Evolutionary conservation across 768 basidiomycete species (phyloP).

Genomic region (Termitomyces sp.): DNA sequence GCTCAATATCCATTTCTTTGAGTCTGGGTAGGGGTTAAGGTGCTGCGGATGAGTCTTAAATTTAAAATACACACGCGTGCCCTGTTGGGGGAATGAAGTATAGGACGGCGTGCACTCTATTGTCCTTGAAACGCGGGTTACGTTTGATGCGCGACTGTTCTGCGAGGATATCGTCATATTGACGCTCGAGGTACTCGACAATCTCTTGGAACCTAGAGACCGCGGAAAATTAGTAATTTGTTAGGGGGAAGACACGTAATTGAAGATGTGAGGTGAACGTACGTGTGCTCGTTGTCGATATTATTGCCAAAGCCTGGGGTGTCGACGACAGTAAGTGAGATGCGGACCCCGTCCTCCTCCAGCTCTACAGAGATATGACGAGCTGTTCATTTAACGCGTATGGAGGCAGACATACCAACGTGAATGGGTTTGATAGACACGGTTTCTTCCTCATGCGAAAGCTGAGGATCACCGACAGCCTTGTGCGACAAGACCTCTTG

Average conservation of each 20-base stretch:
- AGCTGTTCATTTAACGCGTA: slow-evolving; percentile 4
- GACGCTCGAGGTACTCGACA: slow-evolving; percentile 78
- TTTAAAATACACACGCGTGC: slow-evolving; percentile 54
- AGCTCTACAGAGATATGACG: slow-evolving; percentile 48
- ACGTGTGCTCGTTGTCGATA: slow-evolving; percentile 87
- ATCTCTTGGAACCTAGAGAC: slow-evolving; percentile 77
- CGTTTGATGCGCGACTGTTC: slow-evolving; percentile 88
- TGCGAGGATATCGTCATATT: slow-evolving; percentile 90
- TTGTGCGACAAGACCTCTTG: slow-evolving; percentile 70
- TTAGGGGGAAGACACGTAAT: slow-evolving; percentile 2
- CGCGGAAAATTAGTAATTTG: neutral
- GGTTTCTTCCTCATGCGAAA: slow-evolving; percentile 71
- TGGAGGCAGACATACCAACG: slow-evolving; percentile 45
- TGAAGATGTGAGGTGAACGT: slow-evolving; percentile 21
- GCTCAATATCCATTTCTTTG: slow-evolving; percentile 88
- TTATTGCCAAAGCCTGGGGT: slow-evolving; percentile 91
- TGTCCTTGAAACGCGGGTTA: slow-evolving; percentile 88
- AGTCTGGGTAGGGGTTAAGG: slow-evolving; percentile 38
- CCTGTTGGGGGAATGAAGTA: slow-evolving; percentile 92
- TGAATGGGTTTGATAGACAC: slow-evolving; percentile 78
- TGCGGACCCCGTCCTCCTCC: slow-evolving; percentile 87
- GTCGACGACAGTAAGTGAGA: slow-evolving; percentile 87
- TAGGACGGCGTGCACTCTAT: slow-evolving; percentile 79
- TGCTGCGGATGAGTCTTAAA: neutral
- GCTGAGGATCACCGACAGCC: slow-evolving; percentile 53